phyloP scores from a whole-genome alignment of 2,329 filamentous ascomycete genomes.

The Bimuria novae-zelandiae region DNA sequence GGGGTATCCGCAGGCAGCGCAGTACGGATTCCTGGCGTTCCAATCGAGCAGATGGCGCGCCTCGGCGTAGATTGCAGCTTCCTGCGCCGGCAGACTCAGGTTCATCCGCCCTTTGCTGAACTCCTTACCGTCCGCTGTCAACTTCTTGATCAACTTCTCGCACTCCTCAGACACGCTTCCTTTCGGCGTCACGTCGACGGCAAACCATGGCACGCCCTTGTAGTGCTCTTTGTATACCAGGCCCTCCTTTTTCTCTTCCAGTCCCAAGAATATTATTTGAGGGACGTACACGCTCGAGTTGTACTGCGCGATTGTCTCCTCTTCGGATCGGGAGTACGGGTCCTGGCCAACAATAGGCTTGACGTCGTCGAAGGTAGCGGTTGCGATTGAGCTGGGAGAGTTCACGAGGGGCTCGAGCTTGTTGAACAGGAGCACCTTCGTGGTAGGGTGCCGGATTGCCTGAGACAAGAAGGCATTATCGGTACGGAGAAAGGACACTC shows the following conservation, averaged over 20 bases:
- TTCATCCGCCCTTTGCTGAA: slow-evolving; percentile 71
- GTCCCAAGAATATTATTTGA: slow-evolving; percentile 80
- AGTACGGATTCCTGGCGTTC: slow-evolving; percentile 92
- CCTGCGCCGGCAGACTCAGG: slow-evolving; percentile 63
- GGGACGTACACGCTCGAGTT: slow-evolving; percentile 72
- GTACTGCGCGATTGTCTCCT: slow-evolving; percentile 72
- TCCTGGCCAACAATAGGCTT: slow-evolving; percentile 70
- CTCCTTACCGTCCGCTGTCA: slow-evolving; percentile 65
- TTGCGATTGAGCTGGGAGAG: slow-evolving; percentile 66
- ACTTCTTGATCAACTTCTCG: slow-evolving; percentile 61
- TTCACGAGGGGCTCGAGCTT: slow-evolving; percentile 74
- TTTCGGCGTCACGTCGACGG: slow-evolving; percentile 81
- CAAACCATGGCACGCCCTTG: slow-evolving; percentile 82
- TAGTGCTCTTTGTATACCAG: slow-evolving; percentile 71
- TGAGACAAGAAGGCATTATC: slow-evolving; percentile 71
- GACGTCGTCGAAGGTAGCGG: slow-evolving; percentile 71
- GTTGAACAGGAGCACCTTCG: slow-evolving; percentile 78
- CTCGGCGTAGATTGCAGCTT: slow-evolving; percentile 87
- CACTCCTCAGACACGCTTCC: slow-evolving; percentile 66
- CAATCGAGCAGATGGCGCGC: slow-evolving; percentile 88
- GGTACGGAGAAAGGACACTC: slow-evolving; percentile 75
- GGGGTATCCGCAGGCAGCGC: slow-evolving; percentile 81
- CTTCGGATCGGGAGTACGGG: slow-evolving; percentile 73
- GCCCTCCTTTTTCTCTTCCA: slow-evolving; percentile 68
- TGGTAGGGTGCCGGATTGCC: slow-evolving; percentile 67